Conservation (phyloP, 495 filamentous ascomycete genomes). For the Sphaerosporella brunnea region DNA sequence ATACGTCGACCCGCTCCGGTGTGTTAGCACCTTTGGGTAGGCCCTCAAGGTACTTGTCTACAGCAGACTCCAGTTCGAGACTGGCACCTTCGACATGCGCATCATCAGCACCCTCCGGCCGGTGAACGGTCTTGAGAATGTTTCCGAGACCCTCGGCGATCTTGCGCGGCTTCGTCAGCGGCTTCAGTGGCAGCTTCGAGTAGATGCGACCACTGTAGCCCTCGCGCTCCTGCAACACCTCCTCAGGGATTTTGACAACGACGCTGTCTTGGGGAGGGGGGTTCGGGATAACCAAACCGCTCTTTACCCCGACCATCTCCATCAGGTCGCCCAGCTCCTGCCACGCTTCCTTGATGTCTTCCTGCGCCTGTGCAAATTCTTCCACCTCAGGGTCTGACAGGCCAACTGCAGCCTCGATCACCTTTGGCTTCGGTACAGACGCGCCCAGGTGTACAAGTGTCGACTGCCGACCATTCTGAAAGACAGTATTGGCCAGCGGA, state of each 20-base stretch:
- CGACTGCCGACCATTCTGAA: constrained; percentile 39
- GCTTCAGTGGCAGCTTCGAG: constrained; percentile 31
- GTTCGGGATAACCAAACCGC: constrained; percentile 11
- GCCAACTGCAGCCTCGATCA: constrained; percentile 20
- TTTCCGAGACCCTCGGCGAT: constrained; percentile 52
- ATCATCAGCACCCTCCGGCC: constrained; percentile 25
- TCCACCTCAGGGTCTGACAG: constrained; percentile 17
- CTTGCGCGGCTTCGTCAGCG: constrained; percentile 38
- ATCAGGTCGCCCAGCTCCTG: constrained; percentile 22
- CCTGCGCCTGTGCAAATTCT: constrained; percentile 22
- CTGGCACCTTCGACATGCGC: constrained; percentile 28
- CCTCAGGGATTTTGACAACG: constrained; percentile 13
- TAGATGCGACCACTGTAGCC: background rate
- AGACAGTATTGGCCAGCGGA: constrained; percentile 46
- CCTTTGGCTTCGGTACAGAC: constrained; percentile 8
- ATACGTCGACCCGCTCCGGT: constrained; percentile 36
- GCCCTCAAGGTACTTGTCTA: constrained; percentile 36
- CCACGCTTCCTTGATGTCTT: constrained; percentile 23
- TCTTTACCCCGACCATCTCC: constrained; percentile 16
- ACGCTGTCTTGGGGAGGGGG: constrained; percentile 8
- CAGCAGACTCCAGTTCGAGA: constrained; percentile 43
- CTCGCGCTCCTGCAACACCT: constrained; percentile 5
- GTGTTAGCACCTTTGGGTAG: constrained; percentile 3
- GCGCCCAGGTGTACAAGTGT: constrained; percentile 29
- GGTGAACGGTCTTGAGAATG: constrained; percentile 41